Conservation (phyloP, 2,329 filamentous ascomycete genomes). For the Pyrenophora tritici-repentis region DNA sequence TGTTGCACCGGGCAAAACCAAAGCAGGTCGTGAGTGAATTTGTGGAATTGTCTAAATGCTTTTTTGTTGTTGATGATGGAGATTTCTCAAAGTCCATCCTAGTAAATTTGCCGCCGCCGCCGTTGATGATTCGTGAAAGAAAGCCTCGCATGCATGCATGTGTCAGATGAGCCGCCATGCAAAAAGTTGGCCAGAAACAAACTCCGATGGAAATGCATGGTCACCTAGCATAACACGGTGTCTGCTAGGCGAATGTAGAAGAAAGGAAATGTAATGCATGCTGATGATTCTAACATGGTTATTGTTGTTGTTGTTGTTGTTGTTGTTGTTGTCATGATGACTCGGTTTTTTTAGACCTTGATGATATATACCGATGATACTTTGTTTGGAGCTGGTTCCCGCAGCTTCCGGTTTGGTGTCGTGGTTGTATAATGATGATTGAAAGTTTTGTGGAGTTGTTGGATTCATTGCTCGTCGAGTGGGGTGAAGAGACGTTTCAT, state of each 20-base stretch:
- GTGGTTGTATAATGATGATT: not conserved
- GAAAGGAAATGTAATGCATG: conserved; percentile 19
- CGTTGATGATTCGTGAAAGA: conserved; percentile 26
- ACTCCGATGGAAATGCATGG: conserved; percentile 41
- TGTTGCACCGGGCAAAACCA: too few species aligned
- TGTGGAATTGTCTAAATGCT: conserved; percentile 47
- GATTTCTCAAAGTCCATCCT: conserved; percentile 32
- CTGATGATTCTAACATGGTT: conserved; percentile 18
- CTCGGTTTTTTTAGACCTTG: conserved; percentile 16
- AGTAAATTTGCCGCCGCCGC: conserved; percentile 23
- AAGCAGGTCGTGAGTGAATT: too few species aligned
- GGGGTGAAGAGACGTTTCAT: conserved; percentile 74
- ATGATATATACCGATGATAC: conserved; percentile 32
- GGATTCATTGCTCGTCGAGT: conserved; percentile 41
- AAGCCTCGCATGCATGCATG: conserved; percentile 22
- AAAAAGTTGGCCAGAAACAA: conserved; percentile 22
- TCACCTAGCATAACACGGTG: conserved; percentile 17
- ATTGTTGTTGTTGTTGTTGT: too few species aligned
- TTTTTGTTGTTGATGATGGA: conserved; percentile 30
- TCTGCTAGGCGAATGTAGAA: conserved; percentile 17
- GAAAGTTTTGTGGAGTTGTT: conserved; percentile 3
- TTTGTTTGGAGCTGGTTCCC: conserved; percentile 19
- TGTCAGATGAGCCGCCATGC: conserved; percentile 10
- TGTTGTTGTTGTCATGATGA: too few species aligned
- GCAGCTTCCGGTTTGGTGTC: conserved; percentile 6